These are phyloP conservation scores for Canariomyces notabilis DNA, from an alignment of 2,329 filamentous ascomycete species.

Conservation along the genomic window DNA sequence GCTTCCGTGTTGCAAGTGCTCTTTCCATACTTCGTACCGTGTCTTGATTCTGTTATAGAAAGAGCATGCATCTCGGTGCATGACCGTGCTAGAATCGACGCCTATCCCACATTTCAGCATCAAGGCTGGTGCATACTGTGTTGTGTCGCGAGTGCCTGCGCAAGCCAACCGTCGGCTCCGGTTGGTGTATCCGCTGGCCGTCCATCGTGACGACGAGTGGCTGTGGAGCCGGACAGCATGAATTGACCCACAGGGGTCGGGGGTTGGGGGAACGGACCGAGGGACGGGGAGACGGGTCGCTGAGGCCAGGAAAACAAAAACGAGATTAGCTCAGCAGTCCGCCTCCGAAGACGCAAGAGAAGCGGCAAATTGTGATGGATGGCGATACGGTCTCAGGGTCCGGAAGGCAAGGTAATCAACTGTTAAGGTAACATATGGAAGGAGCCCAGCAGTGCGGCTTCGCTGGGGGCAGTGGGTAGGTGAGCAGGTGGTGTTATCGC, in stretches of 20 bases:
- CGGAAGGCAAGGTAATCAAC: not conserved
- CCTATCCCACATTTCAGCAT: not conserved
- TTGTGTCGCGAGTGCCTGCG: not conserved
- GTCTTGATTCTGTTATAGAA: constrained; percentile 3
- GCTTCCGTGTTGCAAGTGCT: not conserved
- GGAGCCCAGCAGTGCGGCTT: not conserved
- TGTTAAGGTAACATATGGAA: too few species aligned
- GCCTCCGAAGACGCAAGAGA: constrained; percentile 24
- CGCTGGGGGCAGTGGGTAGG: not conserved
- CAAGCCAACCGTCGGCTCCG: constrained; percentile 5
- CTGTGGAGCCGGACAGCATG: too few species aligned
- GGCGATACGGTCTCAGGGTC: not conserved
- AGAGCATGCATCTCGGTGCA: constrained; percentile 15
- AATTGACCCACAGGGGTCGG: not conserved
- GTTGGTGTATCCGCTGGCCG: constrained; percentile 9
- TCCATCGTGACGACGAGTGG: not conserved
- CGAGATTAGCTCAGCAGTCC: constrained; percentile 12
- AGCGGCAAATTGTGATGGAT: constrained; percentile 19
- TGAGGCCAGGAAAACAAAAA: not conserved
- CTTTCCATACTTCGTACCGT: not conserved
- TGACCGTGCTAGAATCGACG: constrained; percentile 1
- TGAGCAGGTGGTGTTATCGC: constrained; percentile 18
- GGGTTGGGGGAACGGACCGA: not conserved
- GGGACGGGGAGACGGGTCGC: not conserved
- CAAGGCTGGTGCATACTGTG: not conserved